A percentile compares a stretch with the other conserved stretches of the same genome.
These are phyloP conservation scores for Suhomyces atakaporum DNA, from an alignment of 1,139 yeast species.

Conservation along the genomic window DNA sequence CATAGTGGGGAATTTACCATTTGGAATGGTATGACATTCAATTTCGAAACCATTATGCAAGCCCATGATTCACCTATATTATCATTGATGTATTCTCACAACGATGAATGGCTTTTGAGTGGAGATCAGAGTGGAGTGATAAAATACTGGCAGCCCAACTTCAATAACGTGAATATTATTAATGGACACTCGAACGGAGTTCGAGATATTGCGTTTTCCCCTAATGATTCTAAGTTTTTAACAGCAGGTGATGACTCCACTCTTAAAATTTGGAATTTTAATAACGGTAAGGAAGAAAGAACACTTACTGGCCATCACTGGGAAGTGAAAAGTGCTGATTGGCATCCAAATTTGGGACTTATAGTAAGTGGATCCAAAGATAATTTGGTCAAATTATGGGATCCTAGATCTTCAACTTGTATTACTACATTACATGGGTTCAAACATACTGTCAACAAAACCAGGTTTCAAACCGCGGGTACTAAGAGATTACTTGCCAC, in stretches of 20 bases:
- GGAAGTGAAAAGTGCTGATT: slow-evolving; percentile 97
- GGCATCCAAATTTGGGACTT: slow-evolving; percentile 91
- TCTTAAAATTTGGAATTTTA: slow-evolving; percentile 91
- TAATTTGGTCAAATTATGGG: slow-evolving; percentile 92
- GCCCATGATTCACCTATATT: slow-evolving; percentile 94
- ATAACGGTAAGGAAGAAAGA: slow-evolving; percentile 83
- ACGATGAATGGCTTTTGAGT: slow-evolving; percentile 90
- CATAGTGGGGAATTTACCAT: slow-evolving; percentile 94
- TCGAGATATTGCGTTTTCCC: slow-evolving; percentile 85
- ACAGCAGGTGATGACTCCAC: slow-evolving; percentile 92
- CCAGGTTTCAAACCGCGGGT: slow-evolving; percentile 77
- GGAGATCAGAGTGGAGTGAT: slow-evolving; percentile 92
- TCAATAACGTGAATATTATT: slow-evolving; percentile 88
- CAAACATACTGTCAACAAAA: slow-evolving; percentile 87
- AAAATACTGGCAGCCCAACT: slow-evolving; percentile 97
- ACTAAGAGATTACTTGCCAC: slow-evolving; percentile 75
- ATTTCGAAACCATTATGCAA: slow-evolving; percentile 96
- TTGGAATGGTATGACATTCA: slow-evolving; percentile 96
- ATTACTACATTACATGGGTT: slow-evolving; percentile 85
- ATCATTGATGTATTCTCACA: slow-evolving; percentile 78
- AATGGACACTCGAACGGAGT: slow-evolving; percentile 80
- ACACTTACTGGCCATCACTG: slow-evolving; percentile 90
- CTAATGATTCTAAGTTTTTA: slow-evolving; percentile 85
- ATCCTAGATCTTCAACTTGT: slow-evolving; percentile 77
- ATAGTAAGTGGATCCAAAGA: slow-evolving; percentile 91